Base-by-base conservation (phyloP, 148 eudicot genomes). In the Suaeda aralocaspica region DNA sequence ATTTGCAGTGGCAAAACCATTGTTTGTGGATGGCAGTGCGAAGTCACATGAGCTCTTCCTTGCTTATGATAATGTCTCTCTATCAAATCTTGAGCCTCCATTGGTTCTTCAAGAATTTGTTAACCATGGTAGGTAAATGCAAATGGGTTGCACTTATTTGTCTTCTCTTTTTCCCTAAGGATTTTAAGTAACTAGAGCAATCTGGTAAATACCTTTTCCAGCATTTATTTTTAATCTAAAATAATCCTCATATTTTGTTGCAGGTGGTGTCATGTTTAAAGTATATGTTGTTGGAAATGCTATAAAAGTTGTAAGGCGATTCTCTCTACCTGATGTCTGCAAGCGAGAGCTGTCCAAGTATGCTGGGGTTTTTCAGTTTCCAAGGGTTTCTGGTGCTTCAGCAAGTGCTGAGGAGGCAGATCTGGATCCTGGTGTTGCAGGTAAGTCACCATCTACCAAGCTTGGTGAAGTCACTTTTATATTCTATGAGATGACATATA, bases 231-330 rank as follows among this genome's bases (percentile, higher is more conserved):
- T 33, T 36, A 59, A 51, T n/a, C 36, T 45, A 52, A 31, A 30
- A 12, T 9, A 33, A 42, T 15, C 14, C 59, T 63, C 48, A 26
- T 49, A 62, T 59, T 25, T 80, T 25, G 28, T 55, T 75, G 61
- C 76, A 87, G 89, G 89, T 28, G 91, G 91, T 75, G 91, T 87
- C 76, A 84, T 87, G 74, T 87, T 87, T 65, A 87, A 87, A 81
- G 91, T 87, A 51, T 85, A 85, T 59, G 81, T 87, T 30, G 71
- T 87, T 59, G 91, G 91, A 44, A 84, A 87, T 60, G 66, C 82
- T 61, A 81, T 87, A 60, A 85, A 85, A 77, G 91, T 87, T 67
- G 76, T 71, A 22, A 79, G 89, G 52, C 84, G 89, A 64, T 87
- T 85, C 79, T 87, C 91, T 67, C 74, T 87, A 53, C 91, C 91